These are phyloP conservation scores for Candida khao-thaluensis DNA, from an alignment of 805 yeast genomes.

Conservation along the genomic window DNA sequence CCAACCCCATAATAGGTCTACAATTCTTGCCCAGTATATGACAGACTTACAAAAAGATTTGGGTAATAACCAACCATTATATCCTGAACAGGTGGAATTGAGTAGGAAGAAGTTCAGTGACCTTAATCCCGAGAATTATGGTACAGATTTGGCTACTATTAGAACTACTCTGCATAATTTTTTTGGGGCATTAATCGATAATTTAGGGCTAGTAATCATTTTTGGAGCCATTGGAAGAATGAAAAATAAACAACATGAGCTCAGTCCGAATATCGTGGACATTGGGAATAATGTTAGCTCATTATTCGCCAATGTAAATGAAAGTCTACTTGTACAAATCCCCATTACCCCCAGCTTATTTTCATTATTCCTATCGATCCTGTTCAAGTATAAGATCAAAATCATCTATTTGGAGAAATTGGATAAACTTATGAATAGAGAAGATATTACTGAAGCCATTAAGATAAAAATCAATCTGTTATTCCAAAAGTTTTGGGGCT, in stretches of 20 bases:
- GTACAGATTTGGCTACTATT: not conserved
- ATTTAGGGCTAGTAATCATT: not conserved
- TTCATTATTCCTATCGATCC: constrained; percentile 7
- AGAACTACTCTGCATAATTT: not conserved
- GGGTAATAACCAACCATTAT: not conserved
- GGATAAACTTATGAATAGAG: constrained; percentile 3
- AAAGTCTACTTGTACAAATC: constrained; percentile 5
- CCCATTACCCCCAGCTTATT: constrained; percentile 12
- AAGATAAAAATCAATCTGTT: not conserved
- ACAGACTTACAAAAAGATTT: not conserved
- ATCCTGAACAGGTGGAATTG: not conserved
- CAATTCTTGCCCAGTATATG: not conserved
- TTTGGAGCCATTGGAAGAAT: not conserved
- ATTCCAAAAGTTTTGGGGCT: not conserved
- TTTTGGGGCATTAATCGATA: not conserved
- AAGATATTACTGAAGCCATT: constrained; percentile 5
- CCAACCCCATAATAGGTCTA: constrained; percentile 10
- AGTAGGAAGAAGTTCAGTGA: not conserved
- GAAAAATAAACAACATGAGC: constrained; percentile 5
- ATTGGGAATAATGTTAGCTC: not conserved
- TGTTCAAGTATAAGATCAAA: constrained; percentile 14
- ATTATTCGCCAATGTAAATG: not conserved
- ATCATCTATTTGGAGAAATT: constrained; percentile 12
- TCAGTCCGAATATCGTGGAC: not conserved
- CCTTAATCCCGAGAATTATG: not conserved